Percentiles rank a stretch among this genome's conserved stretches.
phyloP scores from a whole-genome alignment of 108 stramenopile genomes.

The Parietichytrium sp. region DNA sequence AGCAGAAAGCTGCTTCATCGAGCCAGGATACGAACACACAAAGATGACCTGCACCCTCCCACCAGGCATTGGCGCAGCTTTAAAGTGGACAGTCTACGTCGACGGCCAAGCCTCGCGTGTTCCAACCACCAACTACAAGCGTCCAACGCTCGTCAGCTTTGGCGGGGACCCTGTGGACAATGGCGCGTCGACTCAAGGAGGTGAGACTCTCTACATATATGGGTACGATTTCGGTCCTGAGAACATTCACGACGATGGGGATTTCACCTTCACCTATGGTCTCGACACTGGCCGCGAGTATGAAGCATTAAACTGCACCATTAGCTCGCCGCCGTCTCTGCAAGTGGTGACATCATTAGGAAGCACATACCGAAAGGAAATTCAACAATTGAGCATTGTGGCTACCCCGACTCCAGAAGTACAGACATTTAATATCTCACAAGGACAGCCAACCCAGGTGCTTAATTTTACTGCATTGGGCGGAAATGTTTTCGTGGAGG shows the following conservation, averaged over 20 bases:
- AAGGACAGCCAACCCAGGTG: no score
- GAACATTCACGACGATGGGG: neutral
- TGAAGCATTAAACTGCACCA: neutral
- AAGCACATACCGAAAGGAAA: no score
- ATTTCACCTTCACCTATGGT: neutral
- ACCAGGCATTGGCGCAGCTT: constrained; percentile 34
- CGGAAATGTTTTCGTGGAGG: no score
- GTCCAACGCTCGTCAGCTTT: neutral
- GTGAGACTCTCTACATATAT: neutral
- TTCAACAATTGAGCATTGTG: no score
- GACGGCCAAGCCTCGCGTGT: constrained; percentile 40
- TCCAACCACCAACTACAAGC: constrained; percentile 5
- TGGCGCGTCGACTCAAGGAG: neutral
- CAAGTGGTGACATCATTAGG: no score
- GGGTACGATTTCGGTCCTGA: neutral
- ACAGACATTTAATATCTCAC: no score
- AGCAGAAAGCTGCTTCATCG: constrained; percentile 19
- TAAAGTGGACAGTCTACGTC: constrained; percentile 39
- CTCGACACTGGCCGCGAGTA: neutral
- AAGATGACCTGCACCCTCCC: constrained; percentile 16
- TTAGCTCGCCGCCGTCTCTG: neutral
- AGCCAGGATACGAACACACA: neutral
- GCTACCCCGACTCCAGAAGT: no score
- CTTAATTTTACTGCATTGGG: no score
- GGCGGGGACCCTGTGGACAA: neutral